phyloP scores from a whole-genome alignment of 805 yeast genomes.

The Isabelozyma gotoi region DNA sequence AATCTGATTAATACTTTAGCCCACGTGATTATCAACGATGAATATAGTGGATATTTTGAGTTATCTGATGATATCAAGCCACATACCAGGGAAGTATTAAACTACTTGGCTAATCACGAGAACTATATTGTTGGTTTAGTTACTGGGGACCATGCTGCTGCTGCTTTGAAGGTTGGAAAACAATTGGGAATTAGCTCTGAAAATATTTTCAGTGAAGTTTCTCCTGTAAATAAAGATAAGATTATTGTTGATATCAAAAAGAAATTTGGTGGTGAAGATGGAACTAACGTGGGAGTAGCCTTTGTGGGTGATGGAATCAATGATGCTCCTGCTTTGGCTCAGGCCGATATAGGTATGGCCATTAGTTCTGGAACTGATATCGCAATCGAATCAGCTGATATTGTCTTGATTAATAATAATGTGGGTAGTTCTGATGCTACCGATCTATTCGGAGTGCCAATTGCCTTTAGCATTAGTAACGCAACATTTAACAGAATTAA shows the following conservation, averaged over 20 bases:
- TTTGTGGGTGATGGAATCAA: conserved; percentile 98
- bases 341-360: conserved; percentile 88
- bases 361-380: conserved; percentile 92
- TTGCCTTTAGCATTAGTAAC: conserved; percentile 67
- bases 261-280: conserved; percentile 28
- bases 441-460: conserved; percentile 50
- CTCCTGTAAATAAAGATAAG: conserved; percentile 75
- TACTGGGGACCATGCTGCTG: conserved; percentile 76
- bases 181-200: conserved; percentile 63
- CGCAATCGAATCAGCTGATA: conserved; percentile 95
- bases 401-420: conserved; percentile 62
- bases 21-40: conserved; percentile 57
- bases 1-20: conserved; percentile 45
- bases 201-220: conserved; percentile 70
- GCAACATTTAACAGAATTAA: conserved; percentile 73
- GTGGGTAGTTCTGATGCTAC: conserved; percentile 13
- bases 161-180: conserved; percentile 64
- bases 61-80: conserved; percentile 66
- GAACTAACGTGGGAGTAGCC: conserved; percentile 50
- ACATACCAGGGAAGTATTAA: conserved; percentile 62
- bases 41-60: conserved; percentile 63
- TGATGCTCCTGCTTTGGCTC: conserved; percentile 93
- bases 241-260: conserved; percentile 59
- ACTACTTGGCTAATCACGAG: conserved; percentile 44
- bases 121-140: conserved; percentile 77